Evolutionary conservation across 176 grass and related monocot species (phyloP), one percentile per base, ranked within the genome.

Genomic region (Cymbopogon citratus): DNA sequence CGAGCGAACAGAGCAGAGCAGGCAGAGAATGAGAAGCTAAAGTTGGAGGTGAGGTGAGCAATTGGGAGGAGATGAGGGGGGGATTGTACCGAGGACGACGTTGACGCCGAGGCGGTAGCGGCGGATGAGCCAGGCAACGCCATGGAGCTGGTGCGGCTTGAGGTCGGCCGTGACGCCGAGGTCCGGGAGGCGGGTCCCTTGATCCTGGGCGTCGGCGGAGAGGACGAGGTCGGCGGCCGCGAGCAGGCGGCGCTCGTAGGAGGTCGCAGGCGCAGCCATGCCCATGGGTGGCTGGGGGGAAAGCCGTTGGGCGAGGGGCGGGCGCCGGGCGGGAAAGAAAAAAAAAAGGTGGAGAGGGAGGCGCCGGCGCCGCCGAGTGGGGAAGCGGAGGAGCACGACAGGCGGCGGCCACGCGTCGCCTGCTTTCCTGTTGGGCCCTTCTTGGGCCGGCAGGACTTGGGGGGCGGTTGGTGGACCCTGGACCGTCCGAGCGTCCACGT

Each of bases 71-170:
- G 27, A 29, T 36, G 71, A 59, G 21, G 63, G n/a, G 26, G 18
- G 6, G 19, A 36, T 28, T 63, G 21, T 78, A 91, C 92, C 92
- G 69, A 94, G 92, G 16, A 98, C 44, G 61, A 94, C 92, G 85
- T 94, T 94, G 83, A 93, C 92, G 82, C 92, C 95, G 78, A 91
- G 92, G 15, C 89, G 81, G 79, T 91, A 89, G 40, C 95, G 88
- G 49, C 84, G 82, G 86, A 98, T 83, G 38, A 98, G 90, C 92
- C 95, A 98, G 40, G 84, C 83, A 24, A 92, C 73, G 74, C 92
- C 92, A 56, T 98, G 75, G 33, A 94, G 64, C 90, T 98, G 95
- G 86, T 98, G 88, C 24, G 86, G 90, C 67, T 89, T 98, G 77
- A 98, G 88, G 57, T 89, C 79, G 25, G 88, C 95, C 64, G 84